Percentiles rank a stretch among this genome's conserved stretches.
phyloP scores from a whole-genome alignment of 441 rosid species.

The Arabidopsis lyrata region DNA sequence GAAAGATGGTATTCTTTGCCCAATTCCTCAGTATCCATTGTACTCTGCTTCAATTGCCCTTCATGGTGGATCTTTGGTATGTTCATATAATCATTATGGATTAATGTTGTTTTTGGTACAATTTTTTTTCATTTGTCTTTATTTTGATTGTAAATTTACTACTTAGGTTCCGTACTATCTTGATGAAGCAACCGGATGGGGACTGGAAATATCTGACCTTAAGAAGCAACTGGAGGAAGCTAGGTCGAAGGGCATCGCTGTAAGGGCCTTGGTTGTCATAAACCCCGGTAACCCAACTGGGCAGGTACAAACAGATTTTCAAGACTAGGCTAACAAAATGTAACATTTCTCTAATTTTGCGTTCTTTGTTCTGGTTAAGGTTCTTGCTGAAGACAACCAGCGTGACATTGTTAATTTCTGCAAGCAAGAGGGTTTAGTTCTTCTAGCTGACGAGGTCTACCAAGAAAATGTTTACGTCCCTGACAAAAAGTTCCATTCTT shows the following conservation, averaged over 20 bases:
- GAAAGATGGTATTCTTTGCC: constrained; percentile 87
- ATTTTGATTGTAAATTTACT: constrained; percentile 7
- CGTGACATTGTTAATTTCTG: constrained; percentile 77
- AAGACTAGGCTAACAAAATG: not conserved
- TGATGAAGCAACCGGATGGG: constrained; percentile 92
- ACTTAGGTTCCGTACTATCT: constrained; percentile 89
- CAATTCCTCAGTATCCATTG: constrained; percentile 93
- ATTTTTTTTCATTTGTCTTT: not conserved
- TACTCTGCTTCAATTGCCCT: constrained; percentile 93
- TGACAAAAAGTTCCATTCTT: constrained; percentile 85
- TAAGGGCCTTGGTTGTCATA: constrained; percentile 85
- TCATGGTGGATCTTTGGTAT: constrained; percentile 89
- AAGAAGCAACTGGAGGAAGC: constrained; percentile 80
- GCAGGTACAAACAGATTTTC: constrained; percentile 55
- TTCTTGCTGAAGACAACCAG: constrained; percentile 88
- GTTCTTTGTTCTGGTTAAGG: constrained; percentile 49
- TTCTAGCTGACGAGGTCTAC: constrained; percentile 93
- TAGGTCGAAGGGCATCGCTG: constrained; percentile 66
- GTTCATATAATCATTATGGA: constrained; percentile 15
- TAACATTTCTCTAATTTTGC: constrained; percentile 6
- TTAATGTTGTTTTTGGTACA: not conserved
- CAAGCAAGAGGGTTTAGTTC: constrained; percentile 89
- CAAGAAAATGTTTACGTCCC: constrained; percentile 89
- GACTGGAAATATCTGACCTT: constrained; percentile 78
- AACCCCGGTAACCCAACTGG: constrained; percentile 97